Base-by-base conservation (phyloP, 495 filamentous ascomycete genomes). In the Thozetella sp. region DNA sequence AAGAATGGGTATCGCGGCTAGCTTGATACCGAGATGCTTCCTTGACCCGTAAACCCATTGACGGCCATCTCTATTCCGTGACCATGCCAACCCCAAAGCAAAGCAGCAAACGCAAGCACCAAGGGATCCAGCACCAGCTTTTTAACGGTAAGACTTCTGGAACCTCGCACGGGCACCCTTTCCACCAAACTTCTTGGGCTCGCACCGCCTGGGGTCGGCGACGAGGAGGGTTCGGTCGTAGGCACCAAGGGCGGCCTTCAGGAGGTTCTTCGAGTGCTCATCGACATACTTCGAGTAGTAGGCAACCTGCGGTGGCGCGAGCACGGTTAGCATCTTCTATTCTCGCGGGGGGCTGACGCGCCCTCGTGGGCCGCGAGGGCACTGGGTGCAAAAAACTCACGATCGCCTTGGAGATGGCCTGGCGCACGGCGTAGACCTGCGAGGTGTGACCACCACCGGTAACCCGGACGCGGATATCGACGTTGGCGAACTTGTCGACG, bases 211-310 rank as follows among this genome's bases (percentile, higher is more conserved):
- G 86, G 97, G 97, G 76, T 99, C 95, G 76, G 95, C 96, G 66
- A 99, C 95, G 67, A 99, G 88, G 63, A 99, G 85, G 75, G 91
- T 97, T 68, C 95, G 89, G 86, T 99, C 95, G 86, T 96, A 99
- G 76, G 90, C 86, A 72, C 90, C 89, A 62, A 98, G 86, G 62
- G 90, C 90, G 78, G 93, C 88, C 91, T 99, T 99, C 68, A 99
- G 85, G 81, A 90, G 84, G 88, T 97, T 99, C 91, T 99, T 99
- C 83, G 90, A 89, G 88, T 98, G 92, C 89, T 99, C 95, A 75
- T 99, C 95, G 78, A 99, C 92, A 83, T 88, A 99, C 85, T 99
- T 99, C 87, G 97, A 95, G 90, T 97, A 98, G 90, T 98, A 99
- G 78, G 95, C 93, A 72, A 99, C 63, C 71, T 74, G 53, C 2